phyloP scores from a whole-genome alignment of 306 rosid genomes.

The Trichosanthes cucumerina region DNA sequence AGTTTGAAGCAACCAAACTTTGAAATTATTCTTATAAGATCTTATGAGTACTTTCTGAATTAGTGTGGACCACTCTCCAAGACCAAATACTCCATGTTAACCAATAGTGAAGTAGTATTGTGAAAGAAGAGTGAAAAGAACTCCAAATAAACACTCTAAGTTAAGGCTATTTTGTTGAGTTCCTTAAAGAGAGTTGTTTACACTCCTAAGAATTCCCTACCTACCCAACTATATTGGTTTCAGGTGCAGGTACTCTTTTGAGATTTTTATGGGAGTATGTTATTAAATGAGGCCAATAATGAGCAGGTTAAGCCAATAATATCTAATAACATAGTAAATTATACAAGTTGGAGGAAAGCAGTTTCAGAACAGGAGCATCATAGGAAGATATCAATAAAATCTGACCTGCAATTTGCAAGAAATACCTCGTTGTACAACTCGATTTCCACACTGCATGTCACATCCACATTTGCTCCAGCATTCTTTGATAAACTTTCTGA shows the following conservation, averaged over 20 bases:
- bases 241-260: background rate
- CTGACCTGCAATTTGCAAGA: slow-evolving; percentile 73
- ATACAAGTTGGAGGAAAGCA: background rate
- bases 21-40: background rate
- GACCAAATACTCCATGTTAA: background rate
- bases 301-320: background rate
- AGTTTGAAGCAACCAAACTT: background rate
- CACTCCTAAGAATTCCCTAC: background rate
- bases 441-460: slow-evolving; percentile 75
- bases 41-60: background rate
- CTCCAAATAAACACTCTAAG: background rate
- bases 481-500: slow-evolving; percentile 75
- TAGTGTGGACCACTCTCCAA: background rate
- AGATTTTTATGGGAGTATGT: background rate
- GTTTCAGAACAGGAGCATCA: background rate
- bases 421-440: slow-evolving; percentile 81
- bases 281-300: background rate
- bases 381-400: slow-evolving; percentile 16
- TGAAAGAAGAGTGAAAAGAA: background rate
- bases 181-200: background rate
- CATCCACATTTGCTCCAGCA: slow-evolving; percentile 98
- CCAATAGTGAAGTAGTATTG: background rate
- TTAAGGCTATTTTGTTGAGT: background rate
- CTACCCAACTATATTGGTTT: background rate
- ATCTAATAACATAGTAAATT: background rate